Base-by-base conservation (phyloP, 1,139 yeast genomes). In the Candida labiduridarum region DNA sequence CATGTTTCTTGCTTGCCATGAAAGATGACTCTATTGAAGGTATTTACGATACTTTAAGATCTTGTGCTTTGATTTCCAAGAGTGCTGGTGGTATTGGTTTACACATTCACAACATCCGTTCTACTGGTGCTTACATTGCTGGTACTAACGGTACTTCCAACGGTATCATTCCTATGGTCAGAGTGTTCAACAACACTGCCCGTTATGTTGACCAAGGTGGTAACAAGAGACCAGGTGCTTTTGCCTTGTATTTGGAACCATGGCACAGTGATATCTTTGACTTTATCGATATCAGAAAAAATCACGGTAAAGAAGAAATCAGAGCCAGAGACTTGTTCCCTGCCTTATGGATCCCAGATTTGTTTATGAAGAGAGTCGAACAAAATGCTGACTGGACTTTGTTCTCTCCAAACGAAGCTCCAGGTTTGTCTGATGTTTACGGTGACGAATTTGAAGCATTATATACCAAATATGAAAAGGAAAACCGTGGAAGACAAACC, bases 181-280 rank as follows among this genome's bases (percentile, higher is more conserved):
- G 96, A 62, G 96, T 89, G 27, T 89, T 82, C 76, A 89, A 89
- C 77, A 89, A 89, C 71, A 89, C 96, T 51, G 96, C 96, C 31
- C 82, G 96, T 65, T 89, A 89, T 61, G 96, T 89, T 46, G 96
- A 89, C 63, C 96, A 89, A 74, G 96, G 96, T 66, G 96, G 96
- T 60, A 89, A 89, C 76, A 90, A 90, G 70, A 83, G 96, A 65
- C 96, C 96, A 2, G 96, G 96, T 63, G 96, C 96, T 12, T 87
- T 89, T 68, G 96, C 96, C 41, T 72, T 89, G 51, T 89, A 89
- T 68, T 75, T 89, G 52, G 96, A 89, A 72, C 96, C 96, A 58
- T 89, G 96, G 96, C 96, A 89, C 64, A 82, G 89, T 22, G 96
- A 89, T 65, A 80, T 89, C 51, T 85, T 88, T 65, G 96, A 89